Evolutionary conservation across 192 early-diverging fungal genomes (phyloP), one percentile per base, ranked within the genome.

Genomic region (Coemansia sp.): DNA sequence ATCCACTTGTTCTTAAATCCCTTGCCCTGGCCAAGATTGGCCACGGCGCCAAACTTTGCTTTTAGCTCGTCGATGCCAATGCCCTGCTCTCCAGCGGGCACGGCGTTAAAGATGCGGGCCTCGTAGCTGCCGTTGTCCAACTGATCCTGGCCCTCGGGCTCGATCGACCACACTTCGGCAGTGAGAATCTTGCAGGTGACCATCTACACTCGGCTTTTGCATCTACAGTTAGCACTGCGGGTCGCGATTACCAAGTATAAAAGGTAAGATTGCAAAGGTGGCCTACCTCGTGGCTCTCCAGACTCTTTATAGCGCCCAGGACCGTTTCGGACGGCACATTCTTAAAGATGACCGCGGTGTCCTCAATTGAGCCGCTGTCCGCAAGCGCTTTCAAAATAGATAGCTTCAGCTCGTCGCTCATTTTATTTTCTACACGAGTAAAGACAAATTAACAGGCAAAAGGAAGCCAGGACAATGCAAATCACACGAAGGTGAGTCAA

Each of bases 1-100:
- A 99, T 88, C 97, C 97, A 99, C 82, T 96, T 98, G 85, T 96
- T 93, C 75, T 93, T 93, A 80, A 99, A 89, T 19, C 95, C 95
- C 70, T 90, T 89, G 52, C 93, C 94, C 77, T 95, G 93, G 27
- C 95, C 97, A 70, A 97, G 89, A 70, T 88, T 92, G 67, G 91
- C 92, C 33, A 85, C 57, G 8, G 87, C 79, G 18, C 93, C 94
- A 37, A 91, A 80, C 65, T 80, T 79, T 19, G 77, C 88, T 82
- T 88, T 86, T 43, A 97, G 80, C 53, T 93, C 92, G n/a, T 88
- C 82, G 41, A 93, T 86, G n/a, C 88, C 46, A 65, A 97, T 90
- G 41, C 94, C 94, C 56, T 90, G 86, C 9, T 78, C 80, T 22
- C 88, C 89, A 26, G 84, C 67, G 39, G 95, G 93, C 36, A 99